Base-by-base conservation (phyloP, 306 rosid genomes). In the Phaseolus lunatus region DNA sequence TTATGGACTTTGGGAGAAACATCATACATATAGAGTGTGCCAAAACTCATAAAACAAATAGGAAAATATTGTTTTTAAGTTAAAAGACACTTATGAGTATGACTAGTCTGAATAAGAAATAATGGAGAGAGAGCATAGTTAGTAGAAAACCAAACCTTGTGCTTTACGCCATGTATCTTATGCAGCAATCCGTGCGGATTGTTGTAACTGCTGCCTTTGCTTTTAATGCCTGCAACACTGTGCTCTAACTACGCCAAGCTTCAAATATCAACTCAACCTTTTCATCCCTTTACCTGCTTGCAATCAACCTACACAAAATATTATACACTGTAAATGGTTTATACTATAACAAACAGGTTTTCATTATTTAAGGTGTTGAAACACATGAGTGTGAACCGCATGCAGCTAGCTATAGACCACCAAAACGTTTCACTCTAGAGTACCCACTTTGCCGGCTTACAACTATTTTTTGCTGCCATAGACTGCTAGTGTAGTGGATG, bases 61-160 rank as follows among this genome's bases (percentile, higher is more conserved):
- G 9, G 0, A 33, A 33, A 33, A 33, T 29, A 16, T 61, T 3
- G 23, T n/a, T 62, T 62, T 29, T 9, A 62, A 31, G 3, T 62
- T 16, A 37, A 63, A 33, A 63, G 44, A 64, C 10, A 65, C 4
- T 18, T 9, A 6, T 5, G 12, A 5, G 31, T 11, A 33, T 10
- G 69, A 63, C 5, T 63, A n/a, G 68, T 63, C 68, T 68, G 58
- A 48, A 27, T 27, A 1, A n/a, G 62, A 49, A 70, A 49, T 16
- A 47, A 69, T 4, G 15, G 43, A 9, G 48, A 43, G 48, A 12
- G 48, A 43, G 48, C 48, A 43, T 43, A 59, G 78, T 73, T 57
- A 26, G 48, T 14, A 62, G 73, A 59, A 69, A 73, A 61, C 26
- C 78, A 70, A 69, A 83, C 84, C 84, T 83, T 79, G 49, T 79